A percentile compares a stretch with the other conserved stretches of the same genome.
phyloP scores from a whole-genome alignment of 2,329 filamentous ascomycete genomes.

The Apiospora phragmitis region DNA sequence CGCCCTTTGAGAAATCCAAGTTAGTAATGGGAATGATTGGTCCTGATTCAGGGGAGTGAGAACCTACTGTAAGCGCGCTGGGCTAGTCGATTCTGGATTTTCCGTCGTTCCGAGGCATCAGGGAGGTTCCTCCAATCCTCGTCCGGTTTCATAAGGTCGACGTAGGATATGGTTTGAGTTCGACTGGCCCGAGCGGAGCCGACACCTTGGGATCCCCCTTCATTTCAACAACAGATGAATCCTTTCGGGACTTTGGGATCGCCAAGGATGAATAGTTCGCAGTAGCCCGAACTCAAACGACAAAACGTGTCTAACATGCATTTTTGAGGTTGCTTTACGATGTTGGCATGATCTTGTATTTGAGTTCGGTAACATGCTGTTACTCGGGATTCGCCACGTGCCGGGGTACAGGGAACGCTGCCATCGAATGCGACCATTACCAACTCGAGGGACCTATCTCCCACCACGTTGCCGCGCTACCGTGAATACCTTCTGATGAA shows the following conservation, averaged over 20 bases:
- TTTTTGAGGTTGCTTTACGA: not conserved
- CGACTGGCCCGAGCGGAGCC: slow-evolving; percentile 32
- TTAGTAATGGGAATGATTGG: slow-evolving; percentile 12
- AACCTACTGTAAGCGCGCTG: slow-evolving; percentile 35
- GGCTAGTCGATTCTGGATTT: slow-evolving; percentile 37
- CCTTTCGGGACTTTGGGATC: not conserved
- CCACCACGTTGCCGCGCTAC: not conserved
- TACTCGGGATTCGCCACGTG: not conserved
- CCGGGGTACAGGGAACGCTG: not conserved
- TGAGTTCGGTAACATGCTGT: not conserved
- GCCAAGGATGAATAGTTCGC: not conserved
- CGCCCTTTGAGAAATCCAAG: slow-evolving; percentile 23
- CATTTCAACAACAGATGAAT: slow-evolving; percentile 17
- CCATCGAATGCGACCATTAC: not conserved
- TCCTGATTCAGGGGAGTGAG: not conserved
- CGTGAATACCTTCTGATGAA: not conserved
- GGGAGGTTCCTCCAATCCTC: slow-evolving; percentile 36
- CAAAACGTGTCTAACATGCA: not conserved
- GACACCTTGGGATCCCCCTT: slow-evolving; percentile 7
- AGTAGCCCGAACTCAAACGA: not conserved
- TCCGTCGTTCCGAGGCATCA: slow-evolving; percentile 33
- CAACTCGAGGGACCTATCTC: not conserved
- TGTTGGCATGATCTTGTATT: not conserved
- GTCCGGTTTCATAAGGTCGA: slow-evolving; percentile 35
- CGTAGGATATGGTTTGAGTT: slow-evolving; percentile 34